These are phyloP conservation scores for Phytopythium oedochilum DNA, from an alignment of 352 stramenopile species.

Conservation along the genomic window DNA sequence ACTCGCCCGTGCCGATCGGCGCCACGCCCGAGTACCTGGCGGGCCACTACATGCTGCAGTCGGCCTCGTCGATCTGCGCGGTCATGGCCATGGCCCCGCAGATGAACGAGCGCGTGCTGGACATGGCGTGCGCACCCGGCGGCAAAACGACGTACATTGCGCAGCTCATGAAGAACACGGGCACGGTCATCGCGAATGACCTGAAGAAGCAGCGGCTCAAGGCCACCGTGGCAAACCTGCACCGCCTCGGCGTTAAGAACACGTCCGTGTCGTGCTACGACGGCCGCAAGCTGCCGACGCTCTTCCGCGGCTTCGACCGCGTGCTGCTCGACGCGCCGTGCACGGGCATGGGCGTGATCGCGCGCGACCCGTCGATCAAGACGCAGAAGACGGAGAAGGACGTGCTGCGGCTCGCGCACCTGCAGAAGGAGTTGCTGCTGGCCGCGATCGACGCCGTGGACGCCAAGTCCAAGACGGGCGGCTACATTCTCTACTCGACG, in stretches of 20 bases:
- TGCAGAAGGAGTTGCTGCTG: constrained; percentile 99
- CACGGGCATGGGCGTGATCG: constrained; percentile 97
- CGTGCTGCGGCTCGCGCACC: constrained; percentile 87
- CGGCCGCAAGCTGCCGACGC: constrained; percentile 88
- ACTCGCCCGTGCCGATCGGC: constrained; percentile 97
- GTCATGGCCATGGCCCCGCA: constrained; percentile 97
- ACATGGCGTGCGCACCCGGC: constrained; percentile 98
- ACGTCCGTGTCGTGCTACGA: constrained; percentile 97
- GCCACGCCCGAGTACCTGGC: constrained; percentile 99
- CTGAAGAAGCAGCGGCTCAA: constrained; percentile 96
- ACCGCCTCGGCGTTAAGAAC: constrained; percentile 98
- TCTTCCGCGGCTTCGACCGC: constrained; percentile 97
- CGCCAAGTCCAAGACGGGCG: constrained; percentile 94
- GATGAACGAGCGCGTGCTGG: constrained; percentile 95
- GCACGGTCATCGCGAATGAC: constrained; percentile 98
- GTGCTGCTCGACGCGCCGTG: constrained; percentile 99
- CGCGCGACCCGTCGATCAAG: constrained; percentile 98
- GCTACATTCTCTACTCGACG: constrained; percentile 99
- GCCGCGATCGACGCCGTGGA: constrained; percentile 98
- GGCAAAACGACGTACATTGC: constrained; percentile 99
- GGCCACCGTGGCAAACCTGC: constrained; percentile 98
- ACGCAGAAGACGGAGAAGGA: constrained; percentile 96
- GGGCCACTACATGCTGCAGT: constrained; percentile 99
- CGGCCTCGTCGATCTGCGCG: constrained; percentile 97
- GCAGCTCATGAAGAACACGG: constrained; percentile 99